Evolutionary conservation across 2,329 filamentous ascomycete species (phyloP), one percentile per base, ranked within the genome.

Genomic region (Dactylella cylindrospora): DNA sequence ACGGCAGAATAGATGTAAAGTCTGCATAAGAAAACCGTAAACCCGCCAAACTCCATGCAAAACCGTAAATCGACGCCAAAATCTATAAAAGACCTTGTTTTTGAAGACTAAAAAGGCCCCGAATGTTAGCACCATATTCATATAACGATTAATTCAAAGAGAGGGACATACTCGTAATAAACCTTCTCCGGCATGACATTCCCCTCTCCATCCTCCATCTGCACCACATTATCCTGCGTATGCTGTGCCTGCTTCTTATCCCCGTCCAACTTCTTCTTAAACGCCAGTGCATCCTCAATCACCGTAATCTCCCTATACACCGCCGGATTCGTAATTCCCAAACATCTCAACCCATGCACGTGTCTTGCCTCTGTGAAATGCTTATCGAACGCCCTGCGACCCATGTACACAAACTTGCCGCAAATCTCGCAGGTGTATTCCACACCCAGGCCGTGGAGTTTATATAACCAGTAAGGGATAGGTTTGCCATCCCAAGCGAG

Each of bases 121-220:
- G 12, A 3, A 19, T 22, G 44, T 49, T 39, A 49, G 29, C n/a
- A 38, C 17, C 26, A 23, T 8, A 17, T n/a, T 19, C 9, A 25
- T 8, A 3, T 12, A 12, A 35, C 3, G 15, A 3, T 3, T 5
- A 8, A 7, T 32, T 12, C 15, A 29, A 46, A 15, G 26, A 6
- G 13, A 10, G 25, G 12, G 28, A 22, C 44, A 19, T 49, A 49
- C 32, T 65, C 60, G n/a, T 90, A 84, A 73, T 96, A 98, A 50
- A 98, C 91, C 79, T 95, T 95, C 76, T 96, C 90, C 0, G 94
- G 93, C 93, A 98, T 98, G 54, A 98, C 93, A 70, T 98, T 97
- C 39, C 93, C 93, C 72, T 95, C 88, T 0, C 83, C 87, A 73
- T 98, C 93, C 77, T 98, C 93, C 93, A 98, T 98, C 77, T 98